Conservation (phyloP, 192 early-diverging fungal species). For the Dispira simplex region DNA sequence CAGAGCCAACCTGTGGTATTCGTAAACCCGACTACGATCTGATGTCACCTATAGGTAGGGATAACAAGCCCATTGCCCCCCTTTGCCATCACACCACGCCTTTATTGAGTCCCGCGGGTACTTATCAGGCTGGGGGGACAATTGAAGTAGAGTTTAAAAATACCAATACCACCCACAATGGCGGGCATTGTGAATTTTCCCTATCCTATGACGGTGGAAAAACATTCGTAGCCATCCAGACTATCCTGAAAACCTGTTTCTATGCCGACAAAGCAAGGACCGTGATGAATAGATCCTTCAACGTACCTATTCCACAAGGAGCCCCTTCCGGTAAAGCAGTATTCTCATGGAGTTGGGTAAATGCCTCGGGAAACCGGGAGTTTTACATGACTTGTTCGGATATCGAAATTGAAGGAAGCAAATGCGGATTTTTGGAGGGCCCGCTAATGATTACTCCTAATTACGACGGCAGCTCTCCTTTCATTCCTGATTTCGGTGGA, state of each 20-base stretch:
- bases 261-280: too few species aligned
- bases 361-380: conserved; percentile 21
- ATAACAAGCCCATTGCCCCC: not conserved
- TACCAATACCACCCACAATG: conserved; percentile 12
- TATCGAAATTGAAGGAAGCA: conserved; percentile 14
- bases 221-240: conserved; percentile 21
- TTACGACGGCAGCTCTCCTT: not conserved
- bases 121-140: not conserved
- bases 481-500: conserved; percentile 10
- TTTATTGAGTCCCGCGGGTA: conserved; percentile 6
- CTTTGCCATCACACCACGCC: conserved; percentile 18
- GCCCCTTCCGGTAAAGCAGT: conserved; percentile 13
- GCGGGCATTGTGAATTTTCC: conserved; percentile 28
- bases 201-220: conserved; percentile 20
- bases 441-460: conserved; percentile 11
- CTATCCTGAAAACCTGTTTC: conserved; percentile 2
- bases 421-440: conserved; percentile 11
- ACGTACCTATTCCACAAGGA: conserved; percentile 15
- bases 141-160: conserved; percentile 11
- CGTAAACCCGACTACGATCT: conserved; percentile 7
- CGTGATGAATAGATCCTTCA: not conserved
- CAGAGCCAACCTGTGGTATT: not conserved
- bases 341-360: conserved; percentile 23
- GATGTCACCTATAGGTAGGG: conserved; percentile 17
- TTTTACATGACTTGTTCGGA: conserved; percentile 28